Conservation (phyloP, 768 basidiomycete genomes). For the Suillus sp. region DNA sequence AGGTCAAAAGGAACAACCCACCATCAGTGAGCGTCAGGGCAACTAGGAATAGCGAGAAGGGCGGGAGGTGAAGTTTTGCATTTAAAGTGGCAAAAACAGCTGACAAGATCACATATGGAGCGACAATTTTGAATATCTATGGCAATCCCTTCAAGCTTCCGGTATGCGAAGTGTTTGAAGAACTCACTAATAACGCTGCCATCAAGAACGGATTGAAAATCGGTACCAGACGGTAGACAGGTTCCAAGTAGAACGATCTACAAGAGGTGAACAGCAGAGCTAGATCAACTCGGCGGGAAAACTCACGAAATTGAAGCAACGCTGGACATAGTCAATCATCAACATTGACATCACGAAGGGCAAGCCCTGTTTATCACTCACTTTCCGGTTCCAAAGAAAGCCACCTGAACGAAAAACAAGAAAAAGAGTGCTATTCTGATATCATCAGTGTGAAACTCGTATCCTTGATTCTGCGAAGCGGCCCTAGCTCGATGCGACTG, state of each 20-base stretch:
- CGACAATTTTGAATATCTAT: slow-evolving; percentile 81
- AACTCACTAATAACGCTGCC: slow-evolving; percentile 65
- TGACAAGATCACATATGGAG: slow-evolving; percentile 78
- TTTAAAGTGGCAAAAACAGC: slow-evolving; percentile 70
- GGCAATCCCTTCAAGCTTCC: slow-evolving; percentile 6
- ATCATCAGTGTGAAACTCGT: slow-evolving; percentile 60
- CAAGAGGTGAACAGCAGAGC: slow-evolving; percentile 8
- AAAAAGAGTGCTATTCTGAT: slow-evolving; percentile 79
- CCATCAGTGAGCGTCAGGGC: slow-evolving; percentile 75
- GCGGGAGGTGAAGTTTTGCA: slow-evolving; percentile 63
- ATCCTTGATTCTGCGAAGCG: slow-evolving; percentile 23
- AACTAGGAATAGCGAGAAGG: slow-evolving; percentile 80
- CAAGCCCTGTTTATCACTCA: slow-evolving; percentile 38
- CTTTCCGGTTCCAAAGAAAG: slow-evolving; percentile 87
- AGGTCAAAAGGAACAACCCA: slow-evolving; percentile 27
- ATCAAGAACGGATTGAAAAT: slow-evolving; percentile 86
- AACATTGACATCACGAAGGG: background rate
- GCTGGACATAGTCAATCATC: slow-evolving; percentile 37
- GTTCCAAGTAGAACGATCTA: slow-evolving; percentile 84
- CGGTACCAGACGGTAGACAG: slow-evolving; percentile 85
- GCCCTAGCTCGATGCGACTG: slow-evolving; percentile 14
- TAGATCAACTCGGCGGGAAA: background rate
- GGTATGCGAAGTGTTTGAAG: slow-evolving; percentile 1
- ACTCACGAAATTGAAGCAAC: slow-evolving; percentile 83
- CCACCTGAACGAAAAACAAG: slow-evolving; percentile 84